Evolutionary conservation across 305 asterid species (phyloP).

Genomic region (Solanum aculeatissimum): DNA sequence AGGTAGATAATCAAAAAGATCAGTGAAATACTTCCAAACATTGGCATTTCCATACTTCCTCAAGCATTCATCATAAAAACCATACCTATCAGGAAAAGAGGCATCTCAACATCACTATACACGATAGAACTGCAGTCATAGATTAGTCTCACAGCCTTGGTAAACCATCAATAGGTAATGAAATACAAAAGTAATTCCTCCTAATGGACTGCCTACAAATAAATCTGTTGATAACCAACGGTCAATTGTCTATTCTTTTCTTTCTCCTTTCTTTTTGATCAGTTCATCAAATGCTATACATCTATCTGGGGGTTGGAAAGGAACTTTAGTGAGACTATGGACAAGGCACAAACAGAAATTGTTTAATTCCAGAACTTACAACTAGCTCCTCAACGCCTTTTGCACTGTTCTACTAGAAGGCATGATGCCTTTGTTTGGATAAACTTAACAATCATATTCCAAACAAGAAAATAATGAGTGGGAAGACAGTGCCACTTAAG

Average conservation of each 20-base stretch:
- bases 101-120: slow-evolving; percentile 5
- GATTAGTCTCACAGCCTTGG: not conserved
- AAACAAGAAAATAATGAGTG: not conserved
- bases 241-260: not conserved
- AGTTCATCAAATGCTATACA: not conserved
- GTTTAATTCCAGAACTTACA: not conserved
- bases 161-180: not conserved
- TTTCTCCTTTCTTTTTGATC: not conserved
- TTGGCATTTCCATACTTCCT: slow-evolving; percentile 91
- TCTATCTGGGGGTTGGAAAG: not conserved
- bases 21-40: slow-evolving; percentile 82
- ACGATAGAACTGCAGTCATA: not conserved
- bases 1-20: slow-evolving; percentile 78
- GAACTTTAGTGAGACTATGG: not conserved
- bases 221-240: not conserved
- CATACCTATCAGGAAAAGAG: slow-evolving; percentile 42
- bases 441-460: not conserved
- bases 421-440: not conserved
- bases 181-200: not conserved
- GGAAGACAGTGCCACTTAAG: not conserved
- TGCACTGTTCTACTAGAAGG: not conserved
- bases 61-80: slow-evolving; percentile 83
- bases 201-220: not conserved
- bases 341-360: not conserved
- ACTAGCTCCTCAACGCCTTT: not conserved